These are phyloP conservation scores for Nigrospora osmanthi DNA, from an alignment of 2,329 filamentous ascomycete species.

Conservation along the genomic window DNA sequence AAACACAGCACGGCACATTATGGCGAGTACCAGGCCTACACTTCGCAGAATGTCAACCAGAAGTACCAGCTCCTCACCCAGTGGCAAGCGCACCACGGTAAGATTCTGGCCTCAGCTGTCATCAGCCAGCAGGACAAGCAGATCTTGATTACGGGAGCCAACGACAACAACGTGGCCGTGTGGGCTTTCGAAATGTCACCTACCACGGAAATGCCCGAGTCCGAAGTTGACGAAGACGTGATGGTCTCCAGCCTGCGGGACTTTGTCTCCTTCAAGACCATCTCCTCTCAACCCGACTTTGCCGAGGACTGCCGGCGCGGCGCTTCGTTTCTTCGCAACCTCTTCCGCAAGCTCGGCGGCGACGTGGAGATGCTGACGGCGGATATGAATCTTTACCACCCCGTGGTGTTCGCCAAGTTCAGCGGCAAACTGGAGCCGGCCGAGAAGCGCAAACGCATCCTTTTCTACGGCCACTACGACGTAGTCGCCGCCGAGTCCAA, in stretches of 20 bases:
- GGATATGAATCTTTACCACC: constrained; percentile 65
- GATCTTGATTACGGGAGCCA: constrained; percentile 92
- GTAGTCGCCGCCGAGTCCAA: constrained; percentile 85
- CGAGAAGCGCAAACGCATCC: constrained; percentile 68
- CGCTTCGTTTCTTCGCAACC: constrained; percentile 78
- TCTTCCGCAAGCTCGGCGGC: constrained; percentile 89
- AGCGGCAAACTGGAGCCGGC: constrained; percentile 62
- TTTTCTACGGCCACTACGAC: constrained; percentile 98
- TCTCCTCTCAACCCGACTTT: constrained; percentile 80
- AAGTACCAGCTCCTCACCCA: constrained; percentile 73
- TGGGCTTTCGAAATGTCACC: constrained; percentile 64
- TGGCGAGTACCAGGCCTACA: constrained; percentile 42
- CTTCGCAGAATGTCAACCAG: constrained; percentile 54
- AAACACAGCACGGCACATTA: constrained; percentile 62
- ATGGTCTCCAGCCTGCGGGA: constrained; percentile 68
- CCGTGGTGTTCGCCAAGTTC: constrained; percentile 89
- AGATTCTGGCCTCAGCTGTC: constrained; percentile 77
- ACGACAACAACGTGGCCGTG: constrained; percentile 80
- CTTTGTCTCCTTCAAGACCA: constrained; percentile 85
- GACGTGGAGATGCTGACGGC: constrained; percentile 86
- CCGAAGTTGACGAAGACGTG: constrained; percentile 39
- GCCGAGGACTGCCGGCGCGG: constrained; percentile 88
- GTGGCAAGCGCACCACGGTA: constrained; percentile 79
- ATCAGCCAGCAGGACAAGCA: constrained; percentile 62
- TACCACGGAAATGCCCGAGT: constrained; percentile 19